Percentiles rank a stretch among this genome's conserved stretches.
Conservation (phyloP, 331 rosid species). For the Prunus yedoensis region DNA sequence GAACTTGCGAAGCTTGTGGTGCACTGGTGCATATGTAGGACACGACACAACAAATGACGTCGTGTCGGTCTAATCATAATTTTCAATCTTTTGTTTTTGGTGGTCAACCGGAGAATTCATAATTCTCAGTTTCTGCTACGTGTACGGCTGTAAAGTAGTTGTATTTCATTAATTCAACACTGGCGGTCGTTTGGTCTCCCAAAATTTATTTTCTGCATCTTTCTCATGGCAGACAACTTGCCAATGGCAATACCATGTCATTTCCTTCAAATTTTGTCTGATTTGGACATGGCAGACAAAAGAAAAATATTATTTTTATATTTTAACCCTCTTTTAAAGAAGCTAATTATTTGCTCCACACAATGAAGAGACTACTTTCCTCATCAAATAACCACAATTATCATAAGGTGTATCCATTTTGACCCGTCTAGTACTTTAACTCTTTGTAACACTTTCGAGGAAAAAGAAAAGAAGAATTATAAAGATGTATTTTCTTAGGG, state of each 20-base stretch:
- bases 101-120: too few relatives aligned
- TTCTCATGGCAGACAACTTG: background rate
- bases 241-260: background rate
- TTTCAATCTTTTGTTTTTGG: too few relatives aligned
- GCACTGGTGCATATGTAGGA: background rate
- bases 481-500: background rate
- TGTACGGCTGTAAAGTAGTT: background rate
- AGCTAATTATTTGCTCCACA: background rate
- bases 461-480: too few relatives aligned
- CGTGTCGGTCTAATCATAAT: background rate
- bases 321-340: too few relatives aligned
- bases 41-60: too few relatives aligned
- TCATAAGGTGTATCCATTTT: too few relatives aligned
- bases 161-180: background rate
- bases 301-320: too few relatives aligned
- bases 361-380: background rate
- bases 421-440: too few relatives aligned
- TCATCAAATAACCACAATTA: too few relatives aligned
- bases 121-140: background rate
- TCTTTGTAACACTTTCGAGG: too few relatives aligned
- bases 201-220: too few relatives aligned
- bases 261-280: too few relatives aligned
- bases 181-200: background rate
- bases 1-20: background rate
- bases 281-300: background rate